phyloP scores from a whole-genome alignment of 768 basidiomycete species.

The Boletus huronensis region DNA sequence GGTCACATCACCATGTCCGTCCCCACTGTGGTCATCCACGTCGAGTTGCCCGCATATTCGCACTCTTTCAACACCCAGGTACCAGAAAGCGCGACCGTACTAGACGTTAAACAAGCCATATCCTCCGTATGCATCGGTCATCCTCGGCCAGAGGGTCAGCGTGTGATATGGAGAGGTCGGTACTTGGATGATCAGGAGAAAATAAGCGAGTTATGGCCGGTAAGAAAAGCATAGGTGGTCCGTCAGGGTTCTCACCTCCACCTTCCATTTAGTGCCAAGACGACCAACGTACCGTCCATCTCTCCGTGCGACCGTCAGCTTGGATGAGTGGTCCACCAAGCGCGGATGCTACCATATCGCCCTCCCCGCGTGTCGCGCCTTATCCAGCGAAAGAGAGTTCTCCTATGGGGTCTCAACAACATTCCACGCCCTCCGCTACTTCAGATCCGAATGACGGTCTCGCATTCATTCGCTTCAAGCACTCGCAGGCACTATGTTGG shows the following conservation, averaged over 20 bases:
- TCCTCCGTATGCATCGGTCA: conserved; percentile 54
- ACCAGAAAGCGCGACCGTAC: conserved; percentile 45
- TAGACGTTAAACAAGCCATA: conserved; percentile 68
- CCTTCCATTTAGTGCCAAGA: conserved; percentile 41
- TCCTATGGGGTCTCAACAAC: background rate
- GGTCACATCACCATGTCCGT: conserved; percentile 27
- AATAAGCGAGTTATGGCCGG: conserved; percentile 69
- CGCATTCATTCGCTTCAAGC: conserved; percentile 23
- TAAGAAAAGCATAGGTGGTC: conserved; percentile 26
- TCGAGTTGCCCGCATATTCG: conserved; percentile 75
- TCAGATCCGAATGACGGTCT: conserved; percentile 4
- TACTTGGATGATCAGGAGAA: conserved; percentile 61
- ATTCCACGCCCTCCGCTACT: background rate
- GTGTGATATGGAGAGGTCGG: conserved; percentile 74
- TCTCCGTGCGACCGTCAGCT: conserved; percentile 77
- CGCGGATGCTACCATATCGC: conserved; percentile 12
- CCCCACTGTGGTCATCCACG: conserved; percentile 42
- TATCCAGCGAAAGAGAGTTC: background rate
- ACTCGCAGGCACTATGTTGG: conserved; percentile 24
- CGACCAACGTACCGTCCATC: conserved; percentile 62
- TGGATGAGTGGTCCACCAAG: conserved; percentile 60
- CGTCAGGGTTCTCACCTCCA: conserved; percentile 4
- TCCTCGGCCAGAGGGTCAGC: conserved; percentile 68
- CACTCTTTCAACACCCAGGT: conserved; percentile 61
- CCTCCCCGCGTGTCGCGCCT: background rate